Base-by-base conservation (phyloP, 2,329 filamentous ascomycete genomes). In the Penicillium sclerotiorum region DNA sequence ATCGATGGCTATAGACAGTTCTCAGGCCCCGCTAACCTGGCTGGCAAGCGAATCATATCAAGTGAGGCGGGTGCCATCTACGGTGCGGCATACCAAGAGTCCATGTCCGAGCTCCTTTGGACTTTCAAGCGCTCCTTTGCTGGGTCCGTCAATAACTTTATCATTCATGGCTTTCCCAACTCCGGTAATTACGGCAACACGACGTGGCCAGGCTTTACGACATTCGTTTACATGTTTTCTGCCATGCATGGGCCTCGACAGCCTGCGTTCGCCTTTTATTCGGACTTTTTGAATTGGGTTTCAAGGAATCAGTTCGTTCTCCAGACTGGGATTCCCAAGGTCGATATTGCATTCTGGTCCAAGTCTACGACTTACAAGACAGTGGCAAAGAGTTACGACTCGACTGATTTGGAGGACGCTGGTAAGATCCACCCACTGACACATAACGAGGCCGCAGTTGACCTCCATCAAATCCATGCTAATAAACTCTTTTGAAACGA, bases 181-280 rank as follows among this genome's bases (percentile, higher is more conserved):
- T 68, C 67, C 1, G 71, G 70, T 1, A 56, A 70, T 4, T 79
- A 78, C 49, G 57, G 61, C 0, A 71, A 73, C 37, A 79, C 75
- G 1, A 78, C 74, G 0, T 80, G 77, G 76, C 77, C 77, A 2
- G 73, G 73, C 0, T 77, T 72, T 48, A 73, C 72, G 1, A 65
- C 75, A 0, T 79, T 79, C 43, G 49, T 45, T 5, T 80, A 76
- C 51, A 33, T 63, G 0, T 77, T 73, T 46, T 69, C 70, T 0
- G 73, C 75, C 12, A 30, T 55, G 8, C 57, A 51, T 23, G 60
- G 56, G 4, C 39, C 57, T 7, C 57, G 59, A 9, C 53, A 61
- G 36, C 59, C 58, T 9, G 52, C 49, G 0, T 63, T 55, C 50
- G 32, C 52, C 6, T 55, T 52, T 0, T 56, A 58, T 25, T 46